Percentiles rank a stretch among this genome's conserved stretches.
phyloP scores from a whole-genome alignment of 768 basidiomycete species.

The Lactarius akahatsu region DNA sequence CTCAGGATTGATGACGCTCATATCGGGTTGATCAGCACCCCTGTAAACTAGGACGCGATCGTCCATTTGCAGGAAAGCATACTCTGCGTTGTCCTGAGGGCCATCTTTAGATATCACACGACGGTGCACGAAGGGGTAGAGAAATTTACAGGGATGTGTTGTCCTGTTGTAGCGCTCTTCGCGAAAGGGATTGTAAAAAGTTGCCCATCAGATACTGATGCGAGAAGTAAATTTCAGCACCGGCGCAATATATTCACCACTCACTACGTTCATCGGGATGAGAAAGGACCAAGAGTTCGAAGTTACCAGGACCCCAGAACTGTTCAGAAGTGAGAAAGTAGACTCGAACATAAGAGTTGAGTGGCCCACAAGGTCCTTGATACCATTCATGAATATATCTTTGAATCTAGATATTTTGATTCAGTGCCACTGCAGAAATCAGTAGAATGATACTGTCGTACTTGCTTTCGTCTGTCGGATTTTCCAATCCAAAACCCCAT shows the following conservation, averaged over 20 bases:
- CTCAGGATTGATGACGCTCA: conserved; percentile 97
- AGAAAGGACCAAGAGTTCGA: conserved; percentile 79
- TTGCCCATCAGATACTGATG: conserved; percentile 60
- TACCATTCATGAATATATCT: conserved; percentile 84
- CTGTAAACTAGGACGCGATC: conserved; percentile 91
- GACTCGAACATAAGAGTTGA: neutral
- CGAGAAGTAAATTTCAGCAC: conserved; percentile 6
- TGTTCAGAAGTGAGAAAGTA: conserved; percentile 35
- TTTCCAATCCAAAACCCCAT: conserved; percentile 70
- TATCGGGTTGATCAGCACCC: conserved; percentile 95
- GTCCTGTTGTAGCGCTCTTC: conserved; percentile 89
- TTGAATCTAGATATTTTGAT: conserved; percentile 48
- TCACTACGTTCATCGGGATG: conserved; percentile 52
- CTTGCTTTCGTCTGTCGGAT: conserved; percentile 54
- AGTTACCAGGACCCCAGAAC: conserved; percentile 96
- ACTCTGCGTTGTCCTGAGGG: conserved; percentile 86
- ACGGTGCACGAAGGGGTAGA: neutral
- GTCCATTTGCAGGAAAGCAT: conserved; percentile 94
- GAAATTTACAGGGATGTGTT: conserved; percentile 79
- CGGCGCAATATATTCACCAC: conserved; percentile 25
- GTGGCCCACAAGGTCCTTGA: conserved; percentile 63
- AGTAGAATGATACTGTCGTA: conserved; percentile 31
- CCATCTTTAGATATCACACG: conserved; percentile 12
- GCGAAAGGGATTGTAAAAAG: conserved; percentile 89
- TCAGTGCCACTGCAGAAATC: conserved; percentile 21